Base-by-base conservation (phyloP, 2,329 filamentous ascomycete genomes). In the Fusarium nodosum region DNA sequence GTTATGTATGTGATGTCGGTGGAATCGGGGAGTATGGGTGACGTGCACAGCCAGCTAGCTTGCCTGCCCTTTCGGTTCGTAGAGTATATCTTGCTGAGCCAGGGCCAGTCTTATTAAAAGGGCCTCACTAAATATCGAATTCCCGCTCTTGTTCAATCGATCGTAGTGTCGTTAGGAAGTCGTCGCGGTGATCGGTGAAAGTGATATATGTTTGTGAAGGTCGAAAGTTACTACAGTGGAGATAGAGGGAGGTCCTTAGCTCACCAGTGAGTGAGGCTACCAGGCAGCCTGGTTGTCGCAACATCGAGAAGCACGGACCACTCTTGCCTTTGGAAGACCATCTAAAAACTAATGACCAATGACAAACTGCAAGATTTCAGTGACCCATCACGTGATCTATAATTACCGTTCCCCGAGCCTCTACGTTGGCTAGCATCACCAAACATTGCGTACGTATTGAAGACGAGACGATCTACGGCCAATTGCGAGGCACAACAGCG, bases 221-320 rank as follows among this genome's bases (percentile, higher is more conserved):
- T 56, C 33, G 55, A 70, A 68, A 55, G 62, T 45, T 71, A 59
- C 33, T 68, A 60, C 63, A 60, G 67, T 71, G 63, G 67, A 71
- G 67, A 60, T 71, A 59, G 67, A 70, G 66, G 53, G 58, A 61
- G 67, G 62, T 65, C 56, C 58, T 61, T 69, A 67, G 66, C 66
- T 70, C 57, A 60, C 62, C 59, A 69, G 78, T 79, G 79, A 69
- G 78, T 79, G 79, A 79, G 79, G 79, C 79, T 81, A 72, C 65
- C 75, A 74, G 74, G 77, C 76, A 81, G 79, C 79, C 79, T 81
- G 78, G 75, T 74, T 33, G 70, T 75, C 74, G 72, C 74, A 76
- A 76, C 66, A 51, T 66, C 65, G 62, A 31, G 39, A 53, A 51
- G 74, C 74, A 76, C 74, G 66, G 72, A 41, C 73, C 72, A 60